phyloP scores from a whole-genome alignment of 371 early-diverging fungal species.

The Mortierella sp. region DNA sequence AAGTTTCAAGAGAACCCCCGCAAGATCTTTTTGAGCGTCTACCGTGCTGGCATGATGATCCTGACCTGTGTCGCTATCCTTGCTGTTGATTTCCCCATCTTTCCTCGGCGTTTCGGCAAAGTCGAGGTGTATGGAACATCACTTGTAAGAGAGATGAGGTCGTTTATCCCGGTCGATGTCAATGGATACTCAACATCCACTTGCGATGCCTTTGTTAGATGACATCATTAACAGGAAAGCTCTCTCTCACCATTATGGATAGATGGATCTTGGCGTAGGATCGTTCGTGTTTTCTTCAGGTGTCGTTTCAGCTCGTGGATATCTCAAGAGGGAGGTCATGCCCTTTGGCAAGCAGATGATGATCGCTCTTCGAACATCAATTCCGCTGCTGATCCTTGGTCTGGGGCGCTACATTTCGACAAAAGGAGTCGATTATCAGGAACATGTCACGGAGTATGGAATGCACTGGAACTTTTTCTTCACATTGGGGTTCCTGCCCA shows the following conservation, averaged over 20 bases:
- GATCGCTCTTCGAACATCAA: constrained; percentile 34
- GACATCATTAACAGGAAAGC: too few relatives aligned
- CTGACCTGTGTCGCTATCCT: constrained; percentile 86
- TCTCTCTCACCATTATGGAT: not conserved
- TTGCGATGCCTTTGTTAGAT: too few relatives aligned
- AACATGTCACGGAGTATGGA: constrained; percentile 95
- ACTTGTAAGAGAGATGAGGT: constrained; percentile 71
- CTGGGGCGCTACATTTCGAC: constrained; percentile 74
- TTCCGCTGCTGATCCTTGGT: constrained; percentile 83
- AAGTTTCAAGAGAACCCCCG: constrained; percentile 25
- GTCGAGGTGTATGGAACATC: constrained; percentile 93
- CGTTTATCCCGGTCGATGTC: not conserved
- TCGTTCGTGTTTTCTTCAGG: constrained; percentile 86
- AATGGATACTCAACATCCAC: not conserved
- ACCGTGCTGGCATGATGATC: constrained; percentile 83
- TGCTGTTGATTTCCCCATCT: constrained; percentile 96
- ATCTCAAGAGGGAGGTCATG: constrained; percentile 54
- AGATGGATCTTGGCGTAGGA: constrained; percentile 94
- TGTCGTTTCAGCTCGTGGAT: constrained; percentile 72
- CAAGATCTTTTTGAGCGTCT: constrained; percentile 71
- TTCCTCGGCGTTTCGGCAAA: constrained; percentile 92
- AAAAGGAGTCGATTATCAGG: constrained; percentile 91
- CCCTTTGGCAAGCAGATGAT: constrained; percentile 30
- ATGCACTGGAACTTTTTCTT: constrained; percentile 99
- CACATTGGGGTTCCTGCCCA: constrained; percentile 88